phyloP scores from a whole-genome alignment of 1,284 basidiomycete species.

The Puccinia sorghi region DNA sequence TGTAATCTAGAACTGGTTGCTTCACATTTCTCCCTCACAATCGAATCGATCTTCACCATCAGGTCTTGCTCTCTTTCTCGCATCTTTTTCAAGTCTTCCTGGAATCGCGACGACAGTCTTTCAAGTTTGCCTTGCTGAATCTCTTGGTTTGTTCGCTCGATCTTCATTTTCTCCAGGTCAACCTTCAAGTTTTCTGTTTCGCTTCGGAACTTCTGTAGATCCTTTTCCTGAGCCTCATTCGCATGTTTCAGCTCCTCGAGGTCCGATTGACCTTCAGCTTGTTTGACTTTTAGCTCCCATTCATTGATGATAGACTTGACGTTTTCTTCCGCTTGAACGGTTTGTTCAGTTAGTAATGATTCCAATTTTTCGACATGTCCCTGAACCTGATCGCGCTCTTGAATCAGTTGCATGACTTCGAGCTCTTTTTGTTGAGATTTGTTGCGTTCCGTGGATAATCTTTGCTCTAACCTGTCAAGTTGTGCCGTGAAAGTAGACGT shows the following conservation, averaged over 20 bases:
- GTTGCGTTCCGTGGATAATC: conserved; percentile 17
- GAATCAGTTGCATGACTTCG: conserved; percentile 43
- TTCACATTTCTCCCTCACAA: conserved; percentile 9
- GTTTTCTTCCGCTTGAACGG: conserved; percentile 3
- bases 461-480: conserved; percentile 26
- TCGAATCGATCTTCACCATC: conserved; percentile 15
- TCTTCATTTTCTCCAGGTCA: conserved; percentile 21
- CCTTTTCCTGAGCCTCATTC: conserved; percentile 17
- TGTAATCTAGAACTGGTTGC: conserved; percentile 13
- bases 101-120: not conserved
- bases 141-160: conserved; percentile 37
- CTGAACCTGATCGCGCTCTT: conserved; percentile 25
- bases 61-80: conserved; percentile 32
- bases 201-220: conserved; percentile 8
- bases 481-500: conserved; percentile 12
- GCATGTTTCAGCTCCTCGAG: conserved; percentile 1
- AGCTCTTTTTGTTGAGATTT: conserved; percentile 43
- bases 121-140: conserved; percentile 24
- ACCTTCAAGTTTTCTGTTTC: conserved; percentile 17
- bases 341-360: conserved; percentile 15
- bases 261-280: conserved; percentile 21
- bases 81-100: conserved; percentile 22
- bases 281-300: conserved; percentile 12
- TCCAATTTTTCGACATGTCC: conserved; percentile 5
- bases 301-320: conserved; percentile 24